These are phyloP conservation scores for Paecilomyces niveus DNA, from an alignment of 2,329 filamentous ascomycete genomes.

Conservation along the genomic window DNA sequence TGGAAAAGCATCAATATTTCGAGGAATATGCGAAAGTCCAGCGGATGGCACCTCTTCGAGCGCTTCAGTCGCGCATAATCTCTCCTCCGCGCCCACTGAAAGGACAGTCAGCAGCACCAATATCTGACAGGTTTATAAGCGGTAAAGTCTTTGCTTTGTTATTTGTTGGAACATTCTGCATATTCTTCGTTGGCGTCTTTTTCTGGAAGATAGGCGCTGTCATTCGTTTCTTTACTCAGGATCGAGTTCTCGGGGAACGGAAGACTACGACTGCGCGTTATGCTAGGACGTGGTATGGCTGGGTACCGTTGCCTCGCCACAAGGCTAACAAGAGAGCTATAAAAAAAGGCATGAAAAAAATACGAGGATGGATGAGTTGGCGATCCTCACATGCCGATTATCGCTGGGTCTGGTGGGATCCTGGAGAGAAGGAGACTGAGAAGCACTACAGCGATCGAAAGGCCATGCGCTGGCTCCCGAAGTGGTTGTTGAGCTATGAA, in stretches of 20 bases:
- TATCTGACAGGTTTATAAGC: constrained; percentile 19
- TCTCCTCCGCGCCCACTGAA: constrained; percentile 18
- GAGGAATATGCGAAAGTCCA: background rate
- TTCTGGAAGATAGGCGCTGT: constrained; percentile 33
- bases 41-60: constrained; percentile 24
- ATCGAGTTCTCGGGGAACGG: constrained; percentile 24
- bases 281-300: constrained; percentile 37
- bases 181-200: constrained; percentile 30
- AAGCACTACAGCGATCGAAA: constrained; percentile 12
- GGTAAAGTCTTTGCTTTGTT: constrained; percentile 24
- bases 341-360: constrained; percentile 10
- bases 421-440: constrained; percentile 17
- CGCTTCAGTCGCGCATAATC: constrained; percentile 17
- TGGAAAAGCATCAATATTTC: background rate
- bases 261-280: constrained; percentile 26
- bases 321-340: constrained; percentile 20
- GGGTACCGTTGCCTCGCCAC: constrained; percentile 27
- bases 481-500: constrained; percentile 19
- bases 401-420: constrained; percentile 37
- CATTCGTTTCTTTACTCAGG: constrained; percentile 27
- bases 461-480: constrained; percentile 16
- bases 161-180: constrained; percentile 28
- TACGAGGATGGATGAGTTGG: constrained; percentile 25
- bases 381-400: constrained; percentile 28
- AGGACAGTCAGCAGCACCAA: constrained; percentile 13